Evolutionary conservation across 257 asterid genomes (phyloP).

Genomic region (Penstemon barbatus): DNA sequence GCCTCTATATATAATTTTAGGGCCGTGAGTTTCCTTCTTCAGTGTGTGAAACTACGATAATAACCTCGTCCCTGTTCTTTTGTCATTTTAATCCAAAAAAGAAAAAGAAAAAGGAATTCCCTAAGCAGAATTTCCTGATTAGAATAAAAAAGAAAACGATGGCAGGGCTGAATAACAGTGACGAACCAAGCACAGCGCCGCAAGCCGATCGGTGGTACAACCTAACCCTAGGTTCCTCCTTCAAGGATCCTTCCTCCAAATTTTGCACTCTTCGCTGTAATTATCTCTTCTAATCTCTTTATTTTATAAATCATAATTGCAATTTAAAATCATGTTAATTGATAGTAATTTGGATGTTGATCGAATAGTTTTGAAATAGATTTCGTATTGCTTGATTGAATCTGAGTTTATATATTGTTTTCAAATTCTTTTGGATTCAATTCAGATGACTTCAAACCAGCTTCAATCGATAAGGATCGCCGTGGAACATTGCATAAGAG

Average conservation of each 20-base stretch:
- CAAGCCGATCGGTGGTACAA: conserved; percentile 87
- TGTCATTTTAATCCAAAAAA: not conserved
- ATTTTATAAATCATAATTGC: not conserved
- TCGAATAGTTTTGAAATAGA: not conserved
- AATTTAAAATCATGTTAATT: not conserved
- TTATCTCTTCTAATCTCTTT: not conserved
- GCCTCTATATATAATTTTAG: too few species aligned
- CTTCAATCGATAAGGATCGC: conserved; percentile 88
- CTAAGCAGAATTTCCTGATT: not conserved
- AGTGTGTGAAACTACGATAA: conserved; percentile 9
- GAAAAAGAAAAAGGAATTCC: too few species aligned
- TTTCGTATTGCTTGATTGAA: not conserved
- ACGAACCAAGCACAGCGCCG: conserved; percentile 83
- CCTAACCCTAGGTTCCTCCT: conserved; percentile 86
- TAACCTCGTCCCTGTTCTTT: conserved; percentile 2
- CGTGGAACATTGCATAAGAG: conserved; percentile 83
- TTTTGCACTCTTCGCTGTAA: conserved; percentile 97
- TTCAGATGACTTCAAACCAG: conserved; percentile 98
- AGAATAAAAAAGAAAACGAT: conserved; percentile 26
- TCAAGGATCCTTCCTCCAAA: conserved; percentile 87
- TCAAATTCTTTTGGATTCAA: not conserved
- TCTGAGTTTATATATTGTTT: conserved; percentile 16
- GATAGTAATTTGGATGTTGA: not conserved
- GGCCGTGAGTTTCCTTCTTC: not conserved
- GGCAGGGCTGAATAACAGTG: conserved; percentile 62